Conservation (phyloP, 257 asterid genomes). For the Cynanchum wilfordii region DNA sequence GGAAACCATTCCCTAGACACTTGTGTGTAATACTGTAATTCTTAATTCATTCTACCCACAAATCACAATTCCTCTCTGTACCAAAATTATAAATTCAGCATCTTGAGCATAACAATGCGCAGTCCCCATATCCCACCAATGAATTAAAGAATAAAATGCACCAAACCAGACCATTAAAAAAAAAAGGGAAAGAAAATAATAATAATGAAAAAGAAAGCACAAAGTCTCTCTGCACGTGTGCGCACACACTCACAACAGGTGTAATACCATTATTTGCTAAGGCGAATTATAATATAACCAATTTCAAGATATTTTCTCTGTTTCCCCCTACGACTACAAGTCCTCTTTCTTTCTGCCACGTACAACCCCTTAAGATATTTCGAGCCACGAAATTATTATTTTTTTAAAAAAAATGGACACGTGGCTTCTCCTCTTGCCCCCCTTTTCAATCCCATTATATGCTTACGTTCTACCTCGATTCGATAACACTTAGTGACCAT, state of each 20-base stretch:
- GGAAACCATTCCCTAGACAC: too few relatives aligned
- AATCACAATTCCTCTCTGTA: too few relatives aligned
- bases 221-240: not conserved
- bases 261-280: not conserved
- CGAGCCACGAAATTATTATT: constrained; percentile 5
- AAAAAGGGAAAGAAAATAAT: too few relatives aligned
- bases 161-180: too few relatives aligned
- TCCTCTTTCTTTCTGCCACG: constrained; percentile 15
- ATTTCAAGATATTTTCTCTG: constrained; percentile 12
- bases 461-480: constrained; percentile 1
- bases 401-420: not conserved
- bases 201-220: not conserved
- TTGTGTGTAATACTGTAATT: too few relatives aligned
- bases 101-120: too few relatives aligned
- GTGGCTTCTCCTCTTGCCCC: constrained; percentile 1
- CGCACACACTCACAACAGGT: not conserved
- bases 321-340: constrained; percentile 1
- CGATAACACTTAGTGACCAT: not conserved
- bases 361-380: constrained; percentile 16
- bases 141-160: too few relatives aligned
- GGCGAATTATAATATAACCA: not conserved
- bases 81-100: too few relatives aligned
- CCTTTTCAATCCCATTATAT: not conserved
- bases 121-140: too few relatives aligned
- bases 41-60: too few relatives aligned